phyloP scores from a whole-genome alignment of 1,139 yeast genomes.

The Taiozyma sp. region DNA sequence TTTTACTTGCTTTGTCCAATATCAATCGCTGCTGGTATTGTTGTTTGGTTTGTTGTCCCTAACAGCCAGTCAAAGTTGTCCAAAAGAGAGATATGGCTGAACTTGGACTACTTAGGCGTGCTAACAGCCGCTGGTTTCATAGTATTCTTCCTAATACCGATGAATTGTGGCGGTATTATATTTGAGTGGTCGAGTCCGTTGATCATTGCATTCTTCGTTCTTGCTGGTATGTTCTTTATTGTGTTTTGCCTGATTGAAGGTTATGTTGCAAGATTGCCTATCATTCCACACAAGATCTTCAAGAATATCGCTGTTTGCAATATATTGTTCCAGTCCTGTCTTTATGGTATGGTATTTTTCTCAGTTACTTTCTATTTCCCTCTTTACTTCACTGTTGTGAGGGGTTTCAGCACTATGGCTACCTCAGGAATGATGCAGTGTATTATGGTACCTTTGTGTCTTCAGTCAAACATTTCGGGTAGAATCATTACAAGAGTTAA shows the following conservation, averaged over 20 bases:
- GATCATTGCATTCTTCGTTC: constrained; percentile 39
- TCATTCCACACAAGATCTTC: constrained; percentile 46
- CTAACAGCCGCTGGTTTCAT: constrained; percentile 39
- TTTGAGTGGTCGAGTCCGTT: constrained; percentile 45
- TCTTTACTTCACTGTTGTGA: constrained; percentile 44
- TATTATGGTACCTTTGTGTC: constrained; percentile 38
- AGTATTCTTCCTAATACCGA: constrained; percentile 39
- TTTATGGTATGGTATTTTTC: constrained; percentile 45
- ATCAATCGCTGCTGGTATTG: constrained; percentile 13
- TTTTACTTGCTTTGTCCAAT: constrained; percentile 42
- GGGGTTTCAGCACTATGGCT: constrained; percentile 33
- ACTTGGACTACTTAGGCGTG: constrained; percentile 45
- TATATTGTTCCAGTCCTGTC: constrained; percentile 37
- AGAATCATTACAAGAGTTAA: constrained; percentile 37
- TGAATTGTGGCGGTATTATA: constrained; percentile 49
- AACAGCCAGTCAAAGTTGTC: not conserved
- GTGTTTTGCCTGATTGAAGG: constrained; percentile 42
- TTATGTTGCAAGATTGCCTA: constrained; percentile 46
- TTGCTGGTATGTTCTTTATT: constrained; percentile 39
- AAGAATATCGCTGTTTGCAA: constrained; percentile 30
- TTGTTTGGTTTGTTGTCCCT: constrained; percentile 4
- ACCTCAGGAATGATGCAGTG: constrained; percentile 39
- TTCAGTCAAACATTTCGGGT: constrained; percentile 38
- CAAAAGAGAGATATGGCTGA: constrained; percentile 29
- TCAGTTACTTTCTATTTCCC: constrained; percentile 44